phyloP scores from a whole-genome alignment of 768 basidiomycete species.

The Lactarius hatsudake region DNA sequence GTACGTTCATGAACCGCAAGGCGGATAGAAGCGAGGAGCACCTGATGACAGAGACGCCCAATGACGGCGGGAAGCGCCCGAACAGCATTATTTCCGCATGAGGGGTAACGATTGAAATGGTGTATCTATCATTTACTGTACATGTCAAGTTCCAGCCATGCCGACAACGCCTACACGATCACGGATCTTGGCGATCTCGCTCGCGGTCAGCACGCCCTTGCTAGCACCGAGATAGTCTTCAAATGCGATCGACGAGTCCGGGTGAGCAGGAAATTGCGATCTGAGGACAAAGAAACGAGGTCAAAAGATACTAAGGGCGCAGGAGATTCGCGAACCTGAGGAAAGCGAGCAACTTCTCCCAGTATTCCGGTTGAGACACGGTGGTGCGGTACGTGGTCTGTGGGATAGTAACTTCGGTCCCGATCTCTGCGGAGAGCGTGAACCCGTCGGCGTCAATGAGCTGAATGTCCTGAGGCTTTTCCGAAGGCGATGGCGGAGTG shows the following conservation, averaged over 20 bases:
- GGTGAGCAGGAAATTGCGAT: slow-evolving; percentile 56
- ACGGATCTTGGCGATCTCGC: slow-evolving; percentile 88
- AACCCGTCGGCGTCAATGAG: slow-evolving; percentile 63
- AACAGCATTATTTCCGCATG: background rate
- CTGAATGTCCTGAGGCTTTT: slow-evolving; percentile 56
- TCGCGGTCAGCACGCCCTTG: slow-evolving; percentile 76
- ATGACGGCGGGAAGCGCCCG: background rate
- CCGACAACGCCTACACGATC: slow-evolving; percentile 84
- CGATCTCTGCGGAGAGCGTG: slow-evolving; percentile 38
- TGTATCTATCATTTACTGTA: background rate
- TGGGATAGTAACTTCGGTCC: slow-evolving; percentile 32
- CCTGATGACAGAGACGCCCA: background rate
- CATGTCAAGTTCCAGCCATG: slow-evolving; percentile 73
- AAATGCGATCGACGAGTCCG: slow-evolving; percentile 70
- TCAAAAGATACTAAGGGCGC: background rate
- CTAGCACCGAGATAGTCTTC: slow-evolving; percentile 84
- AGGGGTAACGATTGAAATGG: background rate
- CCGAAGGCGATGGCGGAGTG: slow-evolving; percentile 53
- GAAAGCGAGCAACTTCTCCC: slow-evolving; percentile 66
- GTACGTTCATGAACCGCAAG: background rate
- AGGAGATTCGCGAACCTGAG: slow-evolving; percentile 47
- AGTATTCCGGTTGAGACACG: slow-evolving; percentile 79
- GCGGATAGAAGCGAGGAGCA: background rate
- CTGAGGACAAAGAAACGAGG: slow-evolving; percentile 35
- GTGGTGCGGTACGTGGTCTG: slow-evolving; percentile 50